Evolutionary conservation across 2,329 filamentous ascomycete genomes (phyloP).

Genomic region (Emergomyces orientalis): DNA sequence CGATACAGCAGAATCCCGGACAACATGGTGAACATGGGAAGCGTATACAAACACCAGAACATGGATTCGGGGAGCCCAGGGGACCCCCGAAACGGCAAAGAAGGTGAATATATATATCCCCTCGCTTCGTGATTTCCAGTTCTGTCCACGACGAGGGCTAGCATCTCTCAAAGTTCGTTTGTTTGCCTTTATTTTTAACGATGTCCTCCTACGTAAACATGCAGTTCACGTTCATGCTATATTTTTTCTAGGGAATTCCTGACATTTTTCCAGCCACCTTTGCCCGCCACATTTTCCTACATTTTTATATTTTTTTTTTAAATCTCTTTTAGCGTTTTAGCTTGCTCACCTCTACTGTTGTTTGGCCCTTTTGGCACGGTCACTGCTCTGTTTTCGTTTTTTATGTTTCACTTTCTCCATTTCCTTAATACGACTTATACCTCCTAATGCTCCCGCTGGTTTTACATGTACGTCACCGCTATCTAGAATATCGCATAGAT

Average conservation of each 20-base stretch:
- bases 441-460: too few species aligned
- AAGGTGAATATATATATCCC: not conserved
- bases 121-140: not conserved
- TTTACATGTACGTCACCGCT: too few species aligned
- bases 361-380: not conserved
- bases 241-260: not conserved
- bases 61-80: not conserved
- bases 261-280: not conserved
- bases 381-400: too few species aligned
- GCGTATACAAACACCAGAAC: not conserved
- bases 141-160: too few species aligned
- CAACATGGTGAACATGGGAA: not conserved
- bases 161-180: not conserved
- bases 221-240: not conserved
- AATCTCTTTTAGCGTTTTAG: not conserved
- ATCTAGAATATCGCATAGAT: too few species aligned
- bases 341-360: not conserved
- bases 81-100: not conserved
- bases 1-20: not conserved
- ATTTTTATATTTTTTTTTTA: not conserved
- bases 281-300: too few species aligned
- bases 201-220: not conserved
- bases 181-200: not conserved
- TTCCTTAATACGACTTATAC: too few species aligned
- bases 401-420: not conserved